phyloP scores from a whole-genome alignment of 2,329 filamentous ascomycete species.

The Fusarium sp. region DNA sequence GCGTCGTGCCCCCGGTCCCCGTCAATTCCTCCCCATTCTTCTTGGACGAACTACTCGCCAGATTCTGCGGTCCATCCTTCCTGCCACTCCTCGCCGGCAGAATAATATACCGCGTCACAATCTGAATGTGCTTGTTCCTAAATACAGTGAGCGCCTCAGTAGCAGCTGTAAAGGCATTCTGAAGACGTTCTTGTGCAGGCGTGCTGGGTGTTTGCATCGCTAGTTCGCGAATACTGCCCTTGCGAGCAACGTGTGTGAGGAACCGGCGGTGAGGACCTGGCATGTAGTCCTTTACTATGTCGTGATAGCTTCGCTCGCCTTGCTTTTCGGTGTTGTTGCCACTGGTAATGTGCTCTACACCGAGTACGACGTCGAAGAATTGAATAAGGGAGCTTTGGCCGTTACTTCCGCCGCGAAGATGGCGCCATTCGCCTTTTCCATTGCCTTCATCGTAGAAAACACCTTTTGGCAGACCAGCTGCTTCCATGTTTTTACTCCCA shows the following conservation, averaged over 20 bases:
- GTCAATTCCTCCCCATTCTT: slow-evolving; percentile 65
- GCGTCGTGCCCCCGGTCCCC: slow-evolving; percentile 86
- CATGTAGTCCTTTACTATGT: slow-evolving; percentile 90
- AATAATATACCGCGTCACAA: slow-evolving; percentile 92
- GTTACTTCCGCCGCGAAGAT: slow-evolving; percentile 91
- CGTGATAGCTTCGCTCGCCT: slow-evolving; percentile 58
- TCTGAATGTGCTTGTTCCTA: slow-evolving; percentile 87
- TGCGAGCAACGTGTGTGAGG: slow-evolving; percentile 74
- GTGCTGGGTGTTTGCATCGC: slow-evolving; percentile 66
- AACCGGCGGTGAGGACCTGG: slow-evolving; percentile 85
- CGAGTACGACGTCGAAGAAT: slow-evolving; percentile 89
- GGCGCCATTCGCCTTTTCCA: slow-evolving; percentile 74
- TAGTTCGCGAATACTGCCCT: slow-evolving; percentile 80
- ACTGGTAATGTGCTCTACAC: slow-evolving; percentile 76
- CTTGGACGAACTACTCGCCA: slow-evolving; percentile 59
- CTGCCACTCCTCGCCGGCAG: slow-evolving; percentile 70
- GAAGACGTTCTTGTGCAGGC: slow-evolving; percentile 60
- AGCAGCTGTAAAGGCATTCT: slow-evolving; percentile 73
- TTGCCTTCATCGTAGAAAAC: slow-evolving; percentile 85
- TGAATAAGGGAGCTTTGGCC: slow-evolving; percentile 94
- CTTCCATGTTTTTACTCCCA: slow-evolving; percentile 91
- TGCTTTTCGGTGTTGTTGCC: slow-evolving; percentile 47
- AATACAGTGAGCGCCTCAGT: slow-evolving; percentile 80
- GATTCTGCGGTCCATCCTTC: slow-evolving; percentile 51
- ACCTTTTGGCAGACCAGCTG: slow-evolving; percentile 83